These are phyloP conservation scores for Tetracladium setigerum DNA, from an alignment of 495 filamentous ascomycete genomes.

Conservation along the genomic window DNA sequence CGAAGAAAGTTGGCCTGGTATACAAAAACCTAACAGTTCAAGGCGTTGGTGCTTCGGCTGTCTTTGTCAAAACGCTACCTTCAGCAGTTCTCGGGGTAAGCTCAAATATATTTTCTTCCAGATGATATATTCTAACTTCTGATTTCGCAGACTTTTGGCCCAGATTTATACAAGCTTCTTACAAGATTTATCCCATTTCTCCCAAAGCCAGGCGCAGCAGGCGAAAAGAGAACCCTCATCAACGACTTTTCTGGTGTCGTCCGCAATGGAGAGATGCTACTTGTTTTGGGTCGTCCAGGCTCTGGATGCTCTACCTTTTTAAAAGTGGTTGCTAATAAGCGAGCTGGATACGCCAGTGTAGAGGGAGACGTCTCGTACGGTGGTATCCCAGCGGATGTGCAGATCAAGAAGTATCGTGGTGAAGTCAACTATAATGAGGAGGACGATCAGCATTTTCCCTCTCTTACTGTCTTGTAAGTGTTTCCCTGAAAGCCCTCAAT, in stretches of 20 bases:
- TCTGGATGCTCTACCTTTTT: conserved; percentile 77
- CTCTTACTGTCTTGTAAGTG: conserved; percentile 55
- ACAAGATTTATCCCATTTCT: conserved; percentile 57
- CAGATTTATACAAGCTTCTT: conserved; percentile 68
- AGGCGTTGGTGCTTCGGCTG: conserved; percentile 57
- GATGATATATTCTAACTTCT: neutral
- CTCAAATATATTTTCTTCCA: conserved; percentile 30
- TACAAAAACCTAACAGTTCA: conserved; percentile 76
- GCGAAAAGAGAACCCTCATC: conserved; percentile 53
- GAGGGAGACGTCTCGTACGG: conserved; percentile 69
- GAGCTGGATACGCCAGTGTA: conserved; percentile 56
- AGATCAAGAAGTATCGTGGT: conserved; percentile 61
- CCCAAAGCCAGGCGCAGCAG: conserved; percentile 33
- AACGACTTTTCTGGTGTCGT: conserved; percentile 75
- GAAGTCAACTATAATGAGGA: conserved; percentile 81
- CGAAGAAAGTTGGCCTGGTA: conserved; percentile 68
- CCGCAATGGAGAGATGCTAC: conserved; percentile 71
- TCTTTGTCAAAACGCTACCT: conserved; percentile 67
- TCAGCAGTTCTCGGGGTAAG: conserved; percentile 63
- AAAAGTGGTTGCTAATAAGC: conserved; percentile 67
- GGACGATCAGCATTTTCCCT: conserved; percentile 74
- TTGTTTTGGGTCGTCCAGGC: conserved; percentile 75
- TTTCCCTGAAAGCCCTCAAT: conserved; percentile 32
- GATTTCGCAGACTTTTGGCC: conserved; percentile 62
- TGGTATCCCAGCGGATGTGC: conserved; percentile 63